Percentiles rank a stretch among this genome's conserved stretches.
These are phyloP conservation scores for Darksidea phi DNA, from an alignment of 495 filamentous ascomycete genomes.

Conservation along the genomic window DNA sequence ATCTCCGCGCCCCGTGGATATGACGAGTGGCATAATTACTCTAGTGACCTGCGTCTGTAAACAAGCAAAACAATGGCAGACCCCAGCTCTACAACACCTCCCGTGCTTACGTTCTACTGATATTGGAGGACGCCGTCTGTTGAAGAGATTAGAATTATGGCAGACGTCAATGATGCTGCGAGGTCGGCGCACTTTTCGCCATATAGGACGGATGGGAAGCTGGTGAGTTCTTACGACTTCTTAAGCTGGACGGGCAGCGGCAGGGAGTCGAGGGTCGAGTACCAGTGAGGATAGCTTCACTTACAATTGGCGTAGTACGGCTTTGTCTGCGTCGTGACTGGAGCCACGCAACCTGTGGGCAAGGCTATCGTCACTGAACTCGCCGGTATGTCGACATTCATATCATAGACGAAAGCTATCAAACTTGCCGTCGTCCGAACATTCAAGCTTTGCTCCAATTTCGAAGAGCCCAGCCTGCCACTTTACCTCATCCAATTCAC, in stretches of 20 bases:
- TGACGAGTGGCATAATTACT: constrained; percentile 2
- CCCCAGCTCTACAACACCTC: background rate
- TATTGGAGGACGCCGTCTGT: background rate
- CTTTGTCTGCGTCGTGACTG: constrained; percentile 63
- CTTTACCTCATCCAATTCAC: background rate
- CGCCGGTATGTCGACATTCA: constrained; percentile 47
- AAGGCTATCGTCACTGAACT: constrained; percentile 58
- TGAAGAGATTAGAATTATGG: background rate
- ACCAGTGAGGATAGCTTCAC: background rate
- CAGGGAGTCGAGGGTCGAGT: too few relatives aligned
- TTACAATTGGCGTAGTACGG: constrained; percentile 48
- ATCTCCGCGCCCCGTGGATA: constrained; percentile 38
- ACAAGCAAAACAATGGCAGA: constrained; percentile 18
- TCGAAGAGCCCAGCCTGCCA: too few relatives aligned
- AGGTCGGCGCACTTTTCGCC: constrained; percentile 55
- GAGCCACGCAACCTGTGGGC: constrained; percentile 57
- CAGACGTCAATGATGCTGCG: constrained; percentile 7
- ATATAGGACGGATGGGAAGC: constrained; percentile 59
- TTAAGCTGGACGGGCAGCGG: too few relatives aligned
- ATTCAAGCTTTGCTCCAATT: background rate
- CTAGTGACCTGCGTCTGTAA: background rate
- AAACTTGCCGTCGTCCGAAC: background rate
- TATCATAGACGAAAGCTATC: background rate
- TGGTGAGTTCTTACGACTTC: too few relatives aligned
- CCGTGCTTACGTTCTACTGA: background rate